Evolutionary conservation across 768 basidiomycete species (phyloP).

Genomic region (Termitomyces sp.): DNA sequence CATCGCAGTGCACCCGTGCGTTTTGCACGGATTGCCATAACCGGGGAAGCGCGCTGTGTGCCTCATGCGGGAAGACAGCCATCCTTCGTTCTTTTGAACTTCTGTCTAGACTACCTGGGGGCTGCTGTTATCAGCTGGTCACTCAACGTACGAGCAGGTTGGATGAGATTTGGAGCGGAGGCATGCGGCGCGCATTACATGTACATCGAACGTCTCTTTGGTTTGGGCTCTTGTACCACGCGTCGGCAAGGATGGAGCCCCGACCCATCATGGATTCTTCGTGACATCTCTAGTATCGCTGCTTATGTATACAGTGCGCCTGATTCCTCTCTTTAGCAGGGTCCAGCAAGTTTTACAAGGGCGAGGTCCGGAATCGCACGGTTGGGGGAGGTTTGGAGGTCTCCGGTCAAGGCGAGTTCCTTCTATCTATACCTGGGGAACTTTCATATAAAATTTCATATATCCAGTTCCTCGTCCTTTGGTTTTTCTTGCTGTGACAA

Average conservation of each 20-base stretch:
- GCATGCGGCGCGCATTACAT: not conserved
- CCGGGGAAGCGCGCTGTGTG: constrained; percentile 4
- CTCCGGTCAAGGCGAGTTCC: constrained; percentile 1
- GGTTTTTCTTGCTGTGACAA: not conserved
- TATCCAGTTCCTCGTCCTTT: not conserved
- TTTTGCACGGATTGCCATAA: constrained; percentile 5
- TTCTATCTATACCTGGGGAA: not conserved
- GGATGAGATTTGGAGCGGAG: constrained; percentile 7
- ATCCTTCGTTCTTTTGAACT: constrained; percentile 4
- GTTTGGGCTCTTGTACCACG: constrained; percentile 8
- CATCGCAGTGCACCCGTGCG: constrained; percentile 7
- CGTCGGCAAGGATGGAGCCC: not conserved
- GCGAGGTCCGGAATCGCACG: not conserved
- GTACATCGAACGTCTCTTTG: constrained; percentile 3
- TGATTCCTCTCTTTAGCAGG: not conserved
- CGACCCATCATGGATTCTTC: not conserved
- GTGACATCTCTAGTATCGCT: not conserved
- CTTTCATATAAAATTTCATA: not conserved
- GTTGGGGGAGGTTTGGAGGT: not conserved
- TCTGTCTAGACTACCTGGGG: constrained; percentile 6
- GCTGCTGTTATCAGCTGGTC: not conserved
- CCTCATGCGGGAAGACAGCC: constrained; percentile 1
- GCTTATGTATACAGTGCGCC: not conserved
- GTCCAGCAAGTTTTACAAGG: constrained; percentile 1
- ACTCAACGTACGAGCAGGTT: constrained; percentile 6